Evolutionary conservation across 169 alveolate species (phyloP).

Genomic region (Cryptosporidium canis): DNA sequence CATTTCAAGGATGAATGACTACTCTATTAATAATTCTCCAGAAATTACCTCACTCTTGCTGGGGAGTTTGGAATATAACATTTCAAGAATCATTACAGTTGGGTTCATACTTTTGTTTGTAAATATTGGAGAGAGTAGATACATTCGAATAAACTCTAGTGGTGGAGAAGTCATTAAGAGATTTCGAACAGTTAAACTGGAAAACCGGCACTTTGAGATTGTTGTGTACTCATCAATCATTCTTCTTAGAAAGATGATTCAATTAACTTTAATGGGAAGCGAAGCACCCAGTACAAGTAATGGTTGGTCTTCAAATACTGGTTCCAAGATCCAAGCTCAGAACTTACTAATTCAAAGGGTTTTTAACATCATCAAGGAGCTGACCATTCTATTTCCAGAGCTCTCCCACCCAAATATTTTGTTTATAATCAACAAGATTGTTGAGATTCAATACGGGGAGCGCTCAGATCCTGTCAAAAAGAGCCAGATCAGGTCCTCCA

Average conservation of each 20-base stretch:
- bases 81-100: constrained; percentile 12
- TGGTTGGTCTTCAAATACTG: neutral
- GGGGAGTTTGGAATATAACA: neutral
- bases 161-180: neutral
- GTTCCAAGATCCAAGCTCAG: constrained; percentile 6
- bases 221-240: constrained; percentile 32
- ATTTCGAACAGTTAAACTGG: constrained; percentile 24
- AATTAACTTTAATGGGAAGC: neutral
- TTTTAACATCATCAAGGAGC: constrained; percentile 15
- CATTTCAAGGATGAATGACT: constrained; percentile 26
- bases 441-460: neutral
- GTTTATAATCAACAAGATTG: constrained; percentile 2
- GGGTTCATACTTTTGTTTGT: constrained; percentile 10
- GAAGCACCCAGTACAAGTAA: neutral
- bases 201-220: constrained; percentile 13
- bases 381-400: constrained; percentile 21
- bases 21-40: neutral
- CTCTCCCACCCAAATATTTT: constrained; percentile 26
- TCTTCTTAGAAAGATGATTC: constrained; percentile 8
- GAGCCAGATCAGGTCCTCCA: neutral
- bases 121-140: constrained; percentile 48
- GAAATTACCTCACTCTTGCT: neutral
- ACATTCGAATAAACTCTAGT: neutral
- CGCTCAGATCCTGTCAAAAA: neutral
- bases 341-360: neutral